Conservation (phyloP, 495 filamentous ascomycete species). For the Aspergillus cavernicola region DNA sequence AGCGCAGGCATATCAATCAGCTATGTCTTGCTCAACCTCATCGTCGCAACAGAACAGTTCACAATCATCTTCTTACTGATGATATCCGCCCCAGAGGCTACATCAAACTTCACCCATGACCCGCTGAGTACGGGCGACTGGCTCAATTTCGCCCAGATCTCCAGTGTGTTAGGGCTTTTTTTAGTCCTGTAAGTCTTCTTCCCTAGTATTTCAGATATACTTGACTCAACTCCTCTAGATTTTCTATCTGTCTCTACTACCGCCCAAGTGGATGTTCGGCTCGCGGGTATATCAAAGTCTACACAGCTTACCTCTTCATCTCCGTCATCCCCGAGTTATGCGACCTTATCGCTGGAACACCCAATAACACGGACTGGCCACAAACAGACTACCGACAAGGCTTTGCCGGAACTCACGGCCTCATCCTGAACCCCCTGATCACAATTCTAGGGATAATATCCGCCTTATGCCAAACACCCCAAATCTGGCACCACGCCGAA, state of each 20-base stretch:
- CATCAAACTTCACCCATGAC: background rate
- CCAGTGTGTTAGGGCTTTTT: background rate
- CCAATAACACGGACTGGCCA: background rate
- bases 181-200: background rate
- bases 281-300: background rate
- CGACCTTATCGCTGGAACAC: too few relatives aligned
- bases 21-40: slow-evolving; percentile 9
- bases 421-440: background rate
- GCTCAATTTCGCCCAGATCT: slow-evolving; percentile 7
- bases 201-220: background rate
- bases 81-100: background rate
- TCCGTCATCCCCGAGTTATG: background rate
- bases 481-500: background rate
- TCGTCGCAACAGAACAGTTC: slow-evolving; percentile 11
- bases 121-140: slow-evolving; percentile 2
- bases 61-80: slow-evolving; percentile 1
- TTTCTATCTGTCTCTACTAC: background rate
- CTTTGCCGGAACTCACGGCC: background rate
- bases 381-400: background rate
- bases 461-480: background rate
- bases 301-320: background rate
- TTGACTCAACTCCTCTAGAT: background rate
- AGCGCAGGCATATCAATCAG: slow-evolving; percentile 24
- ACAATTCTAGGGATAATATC: background rate
- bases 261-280: background rate